A percentile compares a stretch with the other conserved stretches of the same genome.
Conservation (phyloP, 2,329 filamentous ascomycete genomes). For the Cercospora sesami region DNA sequence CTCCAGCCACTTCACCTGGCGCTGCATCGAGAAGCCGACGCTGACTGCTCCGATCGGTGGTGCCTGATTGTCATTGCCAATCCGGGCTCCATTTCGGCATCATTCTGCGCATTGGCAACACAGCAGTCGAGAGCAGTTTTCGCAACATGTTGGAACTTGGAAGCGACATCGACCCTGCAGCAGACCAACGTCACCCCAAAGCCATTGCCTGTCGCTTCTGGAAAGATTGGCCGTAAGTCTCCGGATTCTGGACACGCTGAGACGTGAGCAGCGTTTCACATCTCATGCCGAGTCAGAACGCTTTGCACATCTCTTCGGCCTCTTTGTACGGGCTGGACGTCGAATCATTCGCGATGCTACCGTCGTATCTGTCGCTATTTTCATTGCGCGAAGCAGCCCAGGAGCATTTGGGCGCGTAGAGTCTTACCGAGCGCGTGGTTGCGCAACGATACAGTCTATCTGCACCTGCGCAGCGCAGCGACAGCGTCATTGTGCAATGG, state of each 20-base stretch:
- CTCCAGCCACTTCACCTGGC: background rate
- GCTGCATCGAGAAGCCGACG: background rate
- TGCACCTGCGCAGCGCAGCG: background rate
- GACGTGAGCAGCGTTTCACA: constrained; percentile 5
- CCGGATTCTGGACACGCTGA: background rate
- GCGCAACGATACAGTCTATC: background rate
- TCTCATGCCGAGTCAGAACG: background rate
- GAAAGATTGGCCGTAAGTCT: background rate
- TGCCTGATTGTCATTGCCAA: background rate
- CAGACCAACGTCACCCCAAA: background rate
- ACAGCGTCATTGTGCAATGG: background rate
- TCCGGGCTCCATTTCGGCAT: background rate
- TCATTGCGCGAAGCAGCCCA: background rate
- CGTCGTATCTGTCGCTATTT: background rate
- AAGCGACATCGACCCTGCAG: background rate
- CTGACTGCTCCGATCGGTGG: background rate
- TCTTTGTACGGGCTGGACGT: background rate
- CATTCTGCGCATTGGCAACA: background rate
- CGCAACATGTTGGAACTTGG: background rate
- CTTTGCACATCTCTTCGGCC: background rate
- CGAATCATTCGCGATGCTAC: background rate
- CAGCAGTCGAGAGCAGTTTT: background rate
- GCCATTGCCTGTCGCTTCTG: background rate
- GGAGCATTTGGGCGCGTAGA: background rate
- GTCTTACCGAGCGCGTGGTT: background rate